A percentile compares a stretch with the other conserved stretches of the same genome.
Conservation (phyloP, 768 basidiomycete species). For the Auricularia auricula-judae region DNA sequence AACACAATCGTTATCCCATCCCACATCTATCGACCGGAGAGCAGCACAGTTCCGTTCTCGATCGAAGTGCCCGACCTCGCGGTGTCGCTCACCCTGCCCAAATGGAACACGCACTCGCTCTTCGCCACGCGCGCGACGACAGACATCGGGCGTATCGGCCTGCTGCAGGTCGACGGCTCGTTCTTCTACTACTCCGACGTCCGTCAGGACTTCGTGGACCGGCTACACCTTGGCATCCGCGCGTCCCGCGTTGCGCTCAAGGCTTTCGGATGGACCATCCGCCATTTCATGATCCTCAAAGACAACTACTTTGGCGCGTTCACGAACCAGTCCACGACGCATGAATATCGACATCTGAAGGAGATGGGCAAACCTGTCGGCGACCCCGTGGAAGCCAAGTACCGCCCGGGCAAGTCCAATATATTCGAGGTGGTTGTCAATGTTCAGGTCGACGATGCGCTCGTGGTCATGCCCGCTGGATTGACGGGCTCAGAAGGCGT, state of each 20-base stretch:
- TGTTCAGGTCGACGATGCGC: slow-evolving; percentile 38
- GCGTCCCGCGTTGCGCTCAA: slow-evolving; percentile 49
- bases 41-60: slow-evolving; percentile 53
- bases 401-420: slow-evolving; percentile 75
- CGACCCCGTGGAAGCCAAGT: slow-evolving; percentile 72
- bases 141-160: slow-evolving; percentile 48
- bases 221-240: slow-evolving; percentile 53
- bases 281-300: slow-evolving; percentile 77
- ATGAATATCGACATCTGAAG: slow-evolving; percentile 71
- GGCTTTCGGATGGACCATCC: slow-evolving; percentile 76
- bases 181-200: slow-evolving; percentile 67
- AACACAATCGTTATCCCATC: slow-evolving; percentile 49
- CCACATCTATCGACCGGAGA: slow-evolving; percentile 60
- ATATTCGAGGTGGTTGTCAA: slow-evolving; percentile 64
- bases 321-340: slow-evolving; percentile 82
- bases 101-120: slow-evolving; percentile 79
- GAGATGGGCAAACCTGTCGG: slow-evolving; percentile 49
- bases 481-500: slow-evolving; percentile 49
- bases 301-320: slow-evolving; percentile 94
- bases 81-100: slow-evolving; percentile 59
- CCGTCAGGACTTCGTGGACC: slow-evolving; percentile 63
- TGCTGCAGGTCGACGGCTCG: slow-evolving; percentile 49
- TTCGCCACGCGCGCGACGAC: slow-evolving; percentile 50
- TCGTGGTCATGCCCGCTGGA: slow-evolving; percentile 55
- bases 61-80: slow-evolving; percentile 47